Evolutionary conservation across 768 basidiomycete species (phyloP), one percentile per base, ranked within the genome.

Genomic region (Termitomyces sp.): DNA sequence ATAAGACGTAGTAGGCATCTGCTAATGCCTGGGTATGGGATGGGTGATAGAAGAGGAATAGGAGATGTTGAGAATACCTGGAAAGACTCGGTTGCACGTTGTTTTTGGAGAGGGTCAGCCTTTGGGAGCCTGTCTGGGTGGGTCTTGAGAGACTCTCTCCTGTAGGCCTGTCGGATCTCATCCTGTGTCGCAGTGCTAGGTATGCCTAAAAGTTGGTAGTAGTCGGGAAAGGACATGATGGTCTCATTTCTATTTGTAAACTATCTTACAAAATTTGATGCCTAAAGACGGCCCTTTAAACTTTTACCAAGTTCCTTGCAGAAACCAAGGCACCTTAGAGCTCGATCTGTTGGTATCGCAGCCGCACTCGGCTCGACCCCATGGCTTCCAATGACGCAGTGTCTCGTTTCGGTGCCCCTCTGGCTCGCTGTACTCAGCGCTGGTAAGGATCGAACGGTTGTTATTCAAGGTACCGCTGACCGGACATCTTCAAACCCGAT

Each of bases 1-100:
- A 93, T 35, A 98, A 82, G 25, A 95, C 89, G 67, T 91, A 97
- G 72, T 96, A 96, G 16, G 94, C 94, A 69, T 97, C 94, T 50
- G 94, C 93, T 58, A 97, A 86, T 7, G 88, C 84, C 88, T 89
- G 65, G 27, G 36, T 36, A 23, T 39, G 5, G 27, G 15, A 9
- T 46, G n/a, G 46, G 27, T 15, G 36, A 31, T 25, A 16, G 36
- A 58, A 31, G 58, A 35, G n/a, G 27, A 47, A 44, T 46, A 31
- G 23, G 31, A 52, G 29, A 33, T 49, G 41, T 11, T 20, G 46
- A 25, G 7, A 16, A 5, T 59, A 85, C 91, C 76, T 94, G 92
- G 68, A 95, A 96, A 53, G 78, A 78, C 68, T 94, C 93, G 2
- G 94, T 97, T 0, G 94, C 86, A 13, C 63, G 67, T 62, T 79